phyloP scores from a whole-genome alignment of 2,329 filamentous ascomycete species.

The Colletotrichum sidae region DNA sequence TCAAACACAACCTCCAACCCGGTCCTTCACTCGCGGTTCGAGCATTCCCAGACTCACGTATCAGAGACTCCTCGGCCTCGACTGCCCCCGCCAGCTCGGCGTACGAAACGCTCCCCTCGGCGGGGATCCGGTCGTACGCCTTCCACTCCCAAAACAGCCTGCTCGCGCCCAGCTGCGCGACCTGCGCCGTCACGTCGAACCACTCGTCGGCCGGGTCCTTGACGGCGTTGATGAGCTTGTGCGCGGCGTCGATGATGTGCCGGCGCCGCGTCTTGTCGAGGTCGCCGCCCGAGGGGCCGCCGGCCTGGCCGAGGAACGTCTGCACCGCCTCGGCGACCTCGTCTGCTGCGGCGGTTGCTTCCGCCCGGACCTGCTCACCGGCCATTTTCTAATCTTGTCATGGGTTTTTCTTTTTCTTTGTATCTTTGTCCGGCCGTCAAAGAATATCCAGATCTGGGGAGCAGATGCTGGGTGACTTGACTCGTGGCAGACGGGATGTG shows the following conservation, averaged over 20 bases:
- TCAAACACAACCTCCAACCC: neutral
- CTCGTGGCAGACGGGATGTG: too few relatives aligned
- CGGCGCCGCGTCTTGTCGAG: constrained; percentile 27
- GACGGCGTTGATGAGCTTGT: constrained; percentile 18
- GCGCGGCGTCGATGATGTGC: constrained; percentile 30
- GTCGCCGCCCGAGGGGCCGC: constrained; percentile 10
- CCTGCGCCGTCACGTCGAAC: constrained; percentile 26
- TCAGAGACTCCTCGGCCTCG: constrained; percentile 44
- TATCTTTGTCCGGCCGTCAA: too few relatives aligned
- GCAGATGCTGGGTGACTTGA: too few relatives aligned
- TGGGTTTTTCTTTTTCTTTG: neutral
- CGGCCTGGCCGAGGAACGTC: constrained; percentile 8
- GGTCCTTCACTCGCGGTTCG: neutral
- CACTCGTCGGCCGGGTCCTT: constrained; percentile 32
- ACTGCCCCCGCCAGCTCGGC: constrained; percentile 45
- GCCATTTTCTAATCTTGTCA: too few relatives aligned
- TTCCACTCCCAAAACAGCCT: constrained; percentile 48
- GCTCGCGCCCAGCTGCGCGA: constrained; percentile 29
- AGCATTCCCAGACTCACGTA: constrained; percentile 37
- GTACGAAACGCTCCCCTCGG: constrained; percentile 44
- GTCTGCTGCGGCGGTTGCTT: constrained; percentile 24
- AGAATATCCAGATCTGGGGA: too few relatives aligned
- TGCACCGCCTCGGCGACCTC: constrained; percentile 26
- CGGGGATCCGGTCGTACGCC: constrained; percentile 48
- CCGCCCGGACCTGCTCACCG: constrained; percentile 16